Evolutionary conservation across 176 grass and related monocot genomes (phyloP).

Genomic region (Avena atlantica): DNA sequence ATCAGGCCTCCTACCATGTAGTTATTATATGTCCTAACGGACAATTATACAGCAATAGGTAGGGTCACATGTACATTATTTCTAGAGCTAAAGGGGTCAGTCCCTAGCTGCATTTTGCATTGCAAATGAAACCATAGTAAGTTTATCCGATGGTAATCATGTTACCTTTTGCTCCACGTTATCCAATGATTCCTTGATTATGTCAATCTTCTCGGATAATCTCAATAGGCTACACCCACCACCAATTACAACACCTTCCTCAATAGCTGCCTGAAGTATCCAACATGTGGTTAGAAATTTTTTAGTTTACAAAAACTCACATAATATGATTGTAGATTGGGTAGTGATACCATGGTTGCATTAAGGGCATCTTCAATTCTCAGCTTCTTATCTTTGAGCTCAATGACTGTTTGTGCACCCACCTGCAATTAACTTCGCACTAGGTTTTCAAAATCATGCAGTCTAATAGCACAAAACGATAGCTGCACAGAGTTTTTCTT

Average conservation of each 20-base stretch:
- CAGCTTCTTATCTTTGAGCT: constrained; percentile 78
- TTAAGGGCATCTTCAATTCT: constrained; percentile 97
- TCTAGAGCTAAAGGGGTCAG: background rate
- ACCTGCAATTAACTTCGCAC: constrained; percentile 61
- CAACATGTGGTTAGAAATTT: constrained; percentile 6
- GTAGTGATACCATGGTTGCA: constrained; percentile 75
- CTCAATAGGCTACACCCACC: constrained; percentile 93
- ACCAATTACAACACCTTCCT: constrained; percentile 96
- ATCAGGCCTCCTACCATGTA: background rate
- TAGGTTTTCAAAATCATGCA: constrained; percentile 32
- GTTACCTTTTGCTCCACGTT: constrained; percentile 88
- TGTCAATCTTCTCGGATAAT: constrained; percentile 79
- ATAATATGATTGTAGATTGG: constrained; percentile 16
- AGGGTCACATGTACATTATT: background rate
- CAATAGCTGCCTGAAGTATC: constrained; percentile 82
- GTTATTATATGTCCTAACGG: background rate
- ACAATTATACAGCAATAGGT: background rate
- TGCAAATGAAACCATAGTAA: background rate
- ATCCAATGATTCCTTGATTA: constrained; percentile 76
- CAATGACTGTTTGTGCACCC: constrained; percentile 89
- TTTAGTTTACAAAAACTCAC: constrained; percentile 32
- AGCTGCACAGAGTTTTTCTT: background rate
- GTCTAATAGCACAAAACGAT: constrained; percentile 31
- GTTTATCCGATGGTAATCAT: background rate
- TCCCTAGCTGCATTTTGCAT: background rate